Evolutionary conservation across 129 eudicot genomes (phyloP).

Genomic region (Lactuca saligna): DNA sequence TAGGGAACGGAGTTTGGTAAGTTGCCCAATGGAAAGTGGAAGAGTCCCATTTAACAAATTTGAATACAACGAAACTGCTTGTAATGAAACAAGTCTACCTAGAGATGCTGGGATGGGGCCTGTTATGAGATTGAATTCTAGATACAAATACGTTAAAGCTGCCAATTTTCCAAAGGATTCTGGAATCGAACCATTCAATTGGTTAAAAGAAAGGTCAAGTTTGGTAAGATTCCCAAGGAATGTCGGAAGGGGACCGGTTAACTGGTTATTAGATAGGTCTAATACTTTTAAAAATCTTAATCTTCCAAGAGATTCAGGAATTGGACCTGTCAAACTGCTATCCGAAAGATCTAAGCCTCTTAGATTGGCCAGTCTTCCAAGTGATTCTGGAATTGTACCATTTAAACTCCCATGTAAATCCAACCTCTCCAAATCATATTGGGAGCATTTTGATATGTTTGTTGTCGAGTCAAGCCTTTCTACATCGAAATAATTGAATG

Average conservation of each 20-base stretch:
- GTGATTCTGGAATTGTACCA: conserved; percentile 3
- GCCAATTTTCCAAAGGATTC: too few relatives aligned
- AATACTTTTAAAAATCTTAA: neutral
- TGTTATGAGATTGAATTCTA: too few relatives aligned
- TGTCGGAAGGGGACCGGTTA: too few relatives aligned
- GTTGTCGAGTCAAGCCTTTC: neutral
- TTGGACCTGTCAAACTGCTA: neutral
- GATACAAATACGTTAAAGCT: too few relatives aligned
- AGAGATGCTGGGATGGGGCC: too few relatives aligned
- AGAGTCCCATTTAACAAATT: neutral
- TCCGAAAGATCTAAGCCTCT: conserved; percentile 10
- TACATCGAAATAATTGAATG: neutral
- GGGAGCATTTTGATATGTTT: neutral
- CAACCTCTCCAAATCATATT: conserved; percentile 8
- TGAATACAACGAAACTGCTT: neutral
- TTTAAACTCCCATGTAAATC: neutral
- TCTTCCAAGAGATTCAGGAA: conserved; percentile 11
- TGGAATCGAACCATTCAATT: too few relatives aligned
- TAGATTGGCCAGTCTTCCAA: neutral
- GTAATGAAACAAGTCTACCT: too few relatives aligned
- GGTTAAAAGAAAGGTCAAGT: too few relatives aligned
- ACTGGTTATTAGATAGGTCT: neutral
- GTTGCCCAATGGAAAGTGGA: conserved; percentile 17
- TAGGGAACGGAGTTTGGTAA: neutral
- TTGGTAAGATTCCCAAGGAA: too few relatives aligned